Base-by-base conservation (phyloP, 495 filamentous ascomycete species). In the Neurospora terricola region DNA sequence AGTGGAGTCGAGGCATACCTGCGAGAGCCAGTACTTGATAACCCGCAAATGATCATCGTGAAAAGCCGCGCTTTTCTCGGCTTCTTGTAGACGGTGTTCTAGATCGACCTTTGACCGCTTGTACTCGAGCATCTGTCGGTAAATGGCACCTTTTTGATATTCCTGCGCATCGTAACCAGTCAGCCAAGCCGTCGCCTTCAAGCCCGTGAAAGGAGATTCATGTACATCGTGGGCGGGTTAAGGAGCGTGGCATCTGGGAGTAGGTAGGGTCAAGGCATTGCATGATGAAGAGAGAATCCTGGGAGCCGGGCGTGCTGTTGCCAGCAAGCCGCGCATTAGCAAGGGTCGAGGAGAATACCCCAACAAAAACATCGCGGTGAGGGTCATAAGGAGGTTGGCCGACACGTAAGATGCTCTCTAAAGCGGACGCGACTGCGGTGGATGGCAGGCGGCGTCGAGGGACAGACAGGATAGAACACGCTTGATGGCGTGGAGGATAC, bases 111-210 rank as follows among this genome's bases (percentile, higher is more conserved):
- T 93, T 78, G 98, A 93, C 69, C 96, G 88, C 82, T 97, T 98
- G 80, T 94, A 97, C 81, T 98, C 96, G 77, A 92, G 90, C 95
- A 99, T 97, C 79, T 98, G 95, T 38, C 96, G 93, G 79, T 92
- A 90, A 78, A 99, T 98, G 73, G 96, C 96, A 86, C 97, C 96
- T 82, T 99, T 99, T 84, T 97, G 94, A 79, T 93, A 98, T 76
- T 91, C 89, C 96, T 99, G 80, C 72, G 69, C 73, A 30, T 36
- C 30, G 42, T 71, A 71, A 39, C 69, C 73, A 39, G 80, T 82
- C 78, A 81, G 78, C 78, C 80, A 79, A 78, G 72, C 75, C 76
- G 76, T 72, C 73, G 73, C 73, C 72, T 71, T 71, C 72, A 66
- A 37, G 38, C 70, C 77, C 70, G 75, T 73, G 68, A 73, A 71